Conservation (phyloP, 2,329 filamentous ascomycete species). For the Ophiostoma novo-ulmi region DNA sequence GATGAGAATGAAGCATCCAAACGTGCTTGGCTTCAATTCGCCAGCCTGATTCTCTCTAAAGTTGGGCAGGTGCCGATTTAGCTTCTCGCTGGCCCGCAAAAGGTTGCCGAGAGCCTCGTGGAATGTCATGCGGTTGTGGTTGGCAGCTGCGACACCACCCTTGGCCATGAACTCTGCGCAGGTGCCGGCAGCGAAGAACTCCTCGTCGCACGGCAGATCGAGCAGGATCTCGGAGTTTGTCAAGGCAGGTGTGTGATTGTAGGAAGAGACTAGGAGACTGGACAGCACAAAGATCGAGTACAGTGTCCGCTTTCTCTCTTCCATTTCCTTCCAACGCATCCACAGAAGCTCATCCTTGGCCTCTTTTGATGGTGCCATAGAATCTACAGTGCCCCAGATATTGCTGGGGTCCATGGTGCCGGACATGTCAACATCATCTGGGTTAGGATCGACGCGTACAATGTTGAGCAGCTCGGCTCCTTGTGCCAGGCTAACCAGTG, state of each 20-base stretch:
- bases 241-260: constrained; percentile 85
- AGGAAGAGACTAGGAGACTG: constrained; percentile 83
- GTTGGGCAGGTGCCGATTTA: constrained; percentile 38
- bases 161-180: constrained; percentile 74
- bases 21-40: constrained; percentile 76
- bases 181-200: constrained; percentile 78
- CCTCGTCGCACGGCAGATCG: constrained; percentile 87
- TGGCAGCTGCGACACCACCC: constrained; percentile 65
- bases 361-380: constrained; percentile 33
- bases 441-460: constrained; percentile 40
- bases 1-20: constrained; percentile 86
- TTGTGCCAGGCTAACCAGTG: constrained; percentile 82
- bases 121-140: constrained; percentile 70
- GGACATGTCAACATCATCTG: constrained; percentile 50
- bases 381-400: constrained; percentile 39
- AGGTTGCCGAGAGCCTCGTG: constrained; percentile 75
- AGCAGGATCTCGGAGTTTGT: constrained; percentile 91
- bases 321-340: constrained; percentile 79
- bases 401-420: constrained; percentile 43
- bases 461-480: constrained; percentile 67
- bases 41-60: constrained; percentile 47
- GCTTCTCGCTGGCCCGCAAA: constrained; percentile 66
- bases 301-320: constrained; percentile 89
- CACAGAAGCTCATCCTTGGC: constrained; percentile 66
- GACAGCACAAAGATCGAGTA: constrained; percentile 89